These are phyloP conservation scores for Solanum etuberosum DNA, from an alignment of 257 asterid species.

Conservation along the genomic window DNA sequence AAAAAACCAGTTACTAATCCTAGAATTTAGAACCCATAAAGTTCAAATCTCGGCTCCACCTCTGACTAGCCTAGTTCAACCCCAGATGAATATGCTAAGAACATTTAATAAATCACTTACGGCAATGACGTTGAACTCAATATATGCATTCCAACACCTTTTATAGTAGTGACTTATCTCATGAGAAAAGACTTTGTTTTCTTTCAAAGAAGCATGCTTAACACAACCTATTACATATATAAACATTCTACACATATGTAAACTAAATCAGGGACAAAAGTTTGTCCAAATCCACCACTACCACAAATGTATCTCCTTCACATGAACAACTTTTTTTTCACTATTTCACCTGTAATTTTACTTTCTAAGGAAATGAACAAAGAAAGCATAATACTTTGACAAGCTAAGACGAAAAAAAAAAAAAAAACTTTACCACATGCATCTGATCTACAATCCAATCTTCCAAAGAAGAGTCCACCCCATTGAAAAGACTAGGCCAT, in stretches of 20 bases:
- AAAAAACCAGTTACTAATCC: neutral
- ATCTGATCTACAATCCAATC: conserved; percentile 94
- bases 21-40: neutral
- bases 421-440: conserved; percentile 39
- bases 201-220: neutral
- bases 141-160: neutral
- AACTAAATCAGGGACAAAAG: neutral
- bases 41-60: neutral
- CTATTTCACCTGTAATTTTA: neutral
- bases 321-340: neutral
- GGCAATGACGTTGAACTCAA: neutral
- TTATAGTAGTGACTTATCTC: neutral
- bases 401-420: neutral
- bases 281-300: neutral
- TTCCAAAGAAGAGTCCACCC: conserved; percentile 60
- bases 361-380: neutral
- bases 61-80: neutral
- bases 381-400: neutral
- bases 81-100: neutral
- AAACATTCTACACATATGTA: neutral
- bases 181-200: neutral
- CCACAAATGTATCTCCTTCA: neutral
- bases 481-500: conserved; percentile 72
- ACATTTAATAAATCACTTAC: neutral
- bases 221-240: neutral